A percentile compares a stretch with the other conserved stretches of the same genome.
Evolutionary conservation across 2,329 filamentous ascomycete genomes (phyloP).

Genomic region (Pseudonectria buxi): DNA sequence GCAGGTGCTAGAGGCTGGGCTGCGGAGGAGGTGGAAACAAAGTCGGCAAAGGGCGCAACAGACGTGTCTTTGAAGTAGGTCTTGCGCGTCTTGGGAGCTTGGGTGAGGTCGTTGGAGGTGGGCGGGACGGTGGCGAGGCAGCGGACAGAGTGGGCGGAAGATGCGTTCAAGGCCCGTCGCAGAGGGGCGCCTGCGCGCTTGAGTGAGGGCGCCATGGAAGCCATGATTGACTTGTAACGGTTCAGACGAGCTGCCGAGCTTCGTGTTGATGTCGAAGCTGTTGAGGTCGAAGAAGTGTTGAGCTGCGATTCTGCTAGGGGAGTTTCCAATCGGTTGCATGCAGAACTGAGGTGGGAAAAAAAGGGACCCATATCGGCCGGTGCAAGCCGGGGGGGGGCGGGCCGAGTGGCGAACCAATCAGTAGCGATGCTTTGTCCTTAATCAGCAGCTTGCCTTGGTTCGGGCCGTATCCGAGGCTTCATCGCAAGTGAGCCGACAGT

Average conservation of each 20-base stretch:
- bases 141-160: slow-evolving; percentile 25
- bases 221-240: slow-evolving; percentile 21
- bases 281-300: background rate
- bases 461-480: too few relatives aligned
- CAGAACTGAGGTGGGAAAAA: slow-evolving; percentile 19
- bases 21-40: slow-evolving; percentile 39
- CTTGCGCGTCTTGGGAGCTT: slow-evolving; percentile 25
- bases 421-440: slow-evolving; percentile 11
- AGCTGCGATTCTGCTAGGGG: slow-evolving; percentile 3
- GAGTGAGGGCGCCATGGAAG: slow-evolving; percentile 34
- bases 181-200: slow-evolving; percentile 37
- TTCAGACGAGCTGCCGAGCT: too few relatives aligned
- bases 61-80: slow-evolving; percentile 55
- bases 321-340: slow-evolving; percentile 15
- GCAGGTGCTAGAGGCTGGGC: slow-evolving; percentile 37
- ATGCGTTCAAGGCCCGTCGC: slow-evolving; percentile 31
- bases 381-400: slow-evolving; percentile 12
- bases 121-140: slow-evolving; percentile 42
- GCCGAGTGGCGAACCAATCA: slow-evolving; percentile 16
- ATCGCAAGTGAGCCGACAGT: too few relatives aligned
- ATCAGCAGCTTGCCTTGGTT: slow-evolving; percentile 11
- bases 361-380: slow-evolving; percentile 16
- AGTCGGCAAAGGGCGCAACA: slow-evolving; percentile 53
- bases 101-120: slow-evolving; percentile 20
- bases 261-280: background rate